Evolutionary conservation across 2,329 filamentous ascomycete species (phyloP), one percentile per base, ranked within the genome.

Genomic region (Metarhizium guizhouense): DNA sequence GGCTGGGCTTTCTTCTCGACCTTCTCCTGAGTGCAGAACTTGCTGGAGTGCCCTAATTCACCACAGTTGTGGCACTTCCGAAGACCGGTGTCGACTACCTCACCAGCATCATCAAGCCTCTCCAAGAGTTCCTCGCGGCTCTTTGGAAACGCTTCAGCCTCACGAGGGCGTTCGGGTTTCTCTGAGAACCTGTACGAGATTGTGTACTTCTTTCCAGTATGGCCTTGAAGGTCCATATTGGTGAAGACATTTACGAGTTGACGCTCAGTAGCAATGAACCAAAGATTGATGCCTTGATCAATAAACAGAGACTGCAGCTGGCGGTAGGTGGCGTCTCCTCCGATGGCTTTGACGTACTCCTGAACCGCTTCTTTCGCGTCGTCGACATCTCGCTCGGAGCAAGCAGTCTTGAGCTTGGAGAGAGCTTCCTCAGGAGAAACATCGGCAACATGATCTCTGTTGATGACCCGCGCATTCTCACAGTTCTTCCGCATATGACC

Each of bases 181-280:
- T 77, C 69, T 1, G 75, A 76, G 61, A 84, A 83, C 51, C 86
- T 81, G 64, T 85, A 83, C 0, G 80, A 81, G 52, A 89, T 74
- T 1, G 78, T 79, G 62, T 79, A 88, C 65, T 83, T 84, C 68
- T 83, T 84, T 56, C 79, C 78, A 20, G 86, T 72, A 58, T 86
- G 81, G 5, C 86, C 86, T 63, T 89, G 85, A 1, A 88, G 72
- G 60, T 89, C 85, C 81, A 89, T 86, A 69, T 87, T 85, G 58
- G 83, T 87, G 61, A 84, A 78, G 5, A 83, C 82, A 1, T 71
- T 65, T 0, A 87, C 68, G 6, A 76, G 67, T 38, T 79, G 70
- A 60, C 81, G 79, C 72, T 87, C 80, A 6, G 81, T 68, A 6
- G 82, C 82, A 60, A 89, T 85, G 54, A 90, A 70, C 70, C 78